Base-by-base conservation (phyloP, 1,284 basidiomycete genomes). In the Trametes hirsuta region DNA sequence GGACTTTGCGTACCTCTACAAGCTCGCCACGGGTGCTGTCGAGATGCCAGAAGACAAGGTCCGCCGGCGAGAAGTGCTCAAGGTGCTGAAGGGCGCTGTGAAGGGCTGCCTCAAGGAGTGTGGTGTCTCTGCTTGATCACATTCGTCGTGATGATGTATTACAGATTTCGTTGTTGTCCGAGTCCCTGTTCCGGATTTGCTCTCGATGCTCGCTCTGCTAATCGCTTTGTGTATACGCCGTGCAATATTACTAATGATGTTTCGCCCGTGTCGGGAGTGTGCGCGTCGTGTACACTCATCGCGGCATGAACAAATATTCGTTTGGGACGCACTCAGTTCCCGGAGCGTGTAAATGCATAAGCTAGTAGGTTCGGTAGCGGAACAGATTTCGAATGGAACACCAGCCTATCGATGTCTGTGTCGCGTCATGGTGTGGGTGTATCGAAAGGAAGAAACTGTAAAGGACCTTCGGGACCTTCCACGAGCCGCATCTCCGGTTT, bases 1-100 rank as follows among this genome's bases (percentile, higher is more conserved):
- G 1, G 94, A 97, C 74, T 95, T 96, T 71, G 86, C 83, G 1
- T 95, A 90, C 75, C 79, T 97, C 49, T 77, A 81, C 67, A 81
- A 80, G 47, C 70, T 90, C 34, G 87, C 80, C 9, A 81, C 72
- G 2, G 86, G 87, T 2, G 76, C 80, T 61, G 59, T 76, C 2
- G 69, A 76, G 47, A 70, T 89, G 61, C 83, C 85, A 1, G 79
- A 80, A 14, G 81, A 90, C 69, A 70, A 75, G 3, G 80, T 82
- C 15, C 79, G 80, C 63, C 76, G 77, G 61, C 77, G 76, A 64
- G 83, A 87, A 65, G 74, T 88, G 10, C 68, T 92, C 54, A 76
- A 61, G 54, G 72, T 81, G 46, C 66, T 92, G 70, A 90, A 83
- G 74, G 75, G 75, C 24, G 79, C 82, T 15, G 79, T 81, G 48